Conservation (phyloP, 1,139 yeast species). For the Nakaseomyces sp. region DNA sequence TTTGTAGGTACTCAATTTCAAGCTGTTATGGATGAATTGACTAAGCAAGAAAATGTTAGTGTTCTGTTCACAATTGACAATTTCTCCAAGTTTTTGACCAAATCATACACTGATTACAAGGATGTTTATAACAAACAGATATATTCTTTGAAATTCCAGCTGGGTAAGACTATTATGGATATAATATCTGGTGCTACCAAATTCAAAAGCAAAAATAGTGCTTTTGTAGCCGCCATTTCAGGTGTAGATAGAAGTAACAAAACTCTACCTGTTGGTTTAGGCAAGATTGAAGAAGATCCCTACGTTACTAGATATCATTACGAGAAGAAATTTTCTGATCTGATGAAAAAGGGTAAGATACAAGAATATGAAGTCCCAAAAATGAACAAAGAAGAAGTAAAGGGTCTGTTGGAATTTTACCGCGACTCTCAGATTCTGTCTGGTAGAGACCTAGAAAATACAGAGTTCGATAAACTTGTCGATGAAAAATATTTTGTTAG, state of each 20-base stretch:
- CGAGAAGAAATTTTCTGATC: constrained; percentile 47
- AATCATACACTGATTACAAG: constrained; percentile 52
- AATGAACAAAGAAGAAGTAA: constrained; percentile 47
- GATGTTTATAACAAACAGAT: constrained; percentile 50
- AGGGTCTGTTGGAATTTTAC: constrained; percentile 45
- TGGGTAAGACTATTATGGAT: constrained; percentile 52
- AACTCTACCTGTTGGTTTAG: constrained; percentile 57
- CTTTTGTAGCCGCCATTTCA: constrained; percentile 57
- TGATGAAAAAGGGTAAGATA: constrained; percentile 42
- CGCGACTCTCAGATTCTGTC: constrained; percentile 46
- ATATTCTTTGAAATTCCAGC: constrained; percentile 55
- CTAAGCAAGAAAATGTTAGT: constrained; percentile 39
- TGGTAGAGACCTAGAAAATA: constrained; percentile 36
- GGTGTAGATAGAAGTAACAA: constrained; percentile 38
- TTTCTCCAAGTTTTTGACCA: constrained; percentile 54
- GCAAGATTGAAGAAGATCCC: constrained; percentile 46
- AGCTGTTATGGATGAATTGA: constrained; percentile 48
- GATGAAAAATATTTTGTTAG: constrained; percentile 51
- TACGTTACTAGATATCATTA: constrained; percentile 45
- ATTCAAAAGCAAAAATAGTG: constrained; percentile 46
- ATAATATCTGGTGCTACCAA: constrained; percentile 46
- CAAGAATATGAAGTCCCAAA: constrained; percentile 41
- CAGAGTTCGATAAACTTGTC: constrained; percentile 33
- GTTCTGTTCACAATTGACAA: constrained; percentile 69
- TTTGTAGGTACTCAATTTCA: constrained; percentile 40